phyloP scores from a whole-genome alignment of 257 asterid genomes.

The Eucommia ulmoides region DNA sequence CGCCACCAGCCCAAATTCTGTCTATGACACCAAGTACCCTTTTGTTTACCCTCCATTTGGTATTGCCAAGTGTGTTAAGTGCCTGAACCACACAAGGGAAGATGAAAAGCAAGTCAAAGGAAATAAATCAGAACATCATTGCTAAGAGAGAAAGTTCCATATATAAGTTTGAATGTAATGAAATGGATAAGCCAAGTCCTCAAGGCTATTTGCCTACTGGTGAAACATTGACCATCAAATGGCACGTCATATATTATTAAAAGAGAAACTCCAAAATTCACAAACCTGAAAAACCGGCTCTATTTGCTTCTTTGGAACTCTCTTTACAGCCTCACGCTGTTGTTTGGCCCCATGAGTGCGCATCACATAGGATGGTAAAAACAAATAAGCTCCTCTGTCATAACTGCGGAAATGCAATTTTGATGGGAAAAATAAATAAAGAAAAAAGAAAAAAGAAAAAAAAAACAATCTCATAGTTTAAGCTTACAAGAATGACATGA shows the following conservation, averaged over 20 bases:
- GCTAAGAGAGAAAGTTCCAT: too few species aligned
- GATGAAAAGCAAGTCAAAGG: slow-evolving; percentile 4
- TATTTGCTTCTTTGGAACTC: slow-evolving; percentile 56
- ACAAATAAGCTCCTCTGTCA: slow-evolving; percentile 83
- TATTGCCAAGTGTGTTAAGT: slow-evolving; percentile 79
- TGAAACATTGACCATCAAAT: background rate
- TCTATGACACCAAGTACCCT: slow-evolving; percentile 65
- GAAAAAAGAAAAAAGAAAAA: too few species aligned
- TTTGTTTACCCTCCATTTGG: slow-evolving; percentile 93
- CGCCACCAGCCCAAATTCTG: slow-evolving; percentile 92
- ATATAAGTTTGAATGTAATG: background rate
- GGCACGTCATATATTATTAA: background rate
- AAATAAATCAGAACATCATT: slow-evolving; percentile 60
- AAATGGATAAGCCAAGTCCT: background rate
- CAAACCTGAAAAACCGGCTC: slow-evolving; percentile 70
- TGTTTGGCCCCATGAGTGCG: slow-evolving; percentile 97
- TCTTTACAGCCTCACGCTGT: slow-evolving; percentile 73
- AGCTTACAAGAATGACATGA: background rate
- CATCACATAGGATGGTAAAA: slow-evolving; percentile 88
- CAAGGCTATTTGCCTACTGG: background rate
- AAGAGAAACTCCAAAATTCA: background rate
- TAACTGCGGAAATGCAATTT: too few species aligned
- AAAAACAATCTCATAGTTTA: too few species aligned
- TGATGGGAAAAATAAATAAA: slow-evolving; percentile 6
- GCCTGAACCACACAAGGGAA: slow-evolving; percentile 36